phyloP scores from a whole-genome alignment of 768 basidiomycete species.

The Tephrocybe sp. region DNA sequence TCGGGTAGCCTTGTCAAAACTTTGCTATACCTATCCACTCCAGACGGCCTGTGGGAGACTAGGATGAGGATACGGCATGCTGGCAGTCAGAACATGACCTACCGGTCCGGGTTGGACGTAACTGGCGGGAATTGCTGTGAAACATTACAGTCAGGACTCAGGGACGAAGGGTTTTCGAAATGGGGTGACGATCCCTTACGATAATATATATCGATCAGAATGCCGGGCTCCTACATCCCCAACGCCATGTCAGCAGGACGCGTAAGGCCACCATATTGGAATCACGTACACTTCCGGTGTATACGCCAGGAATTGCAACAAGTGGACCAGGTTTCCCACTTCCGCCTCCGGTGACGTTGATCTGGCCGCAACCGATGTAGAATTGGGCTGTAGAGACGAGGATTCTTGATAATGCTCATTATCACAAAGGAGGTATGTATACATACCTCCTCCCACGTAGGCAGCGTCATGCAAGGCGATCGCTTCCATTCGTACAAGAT shows the following conservation, averaged over 20 bases:
- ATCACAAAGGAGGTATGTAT: not conserved
- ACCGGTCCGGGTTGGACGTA: slow-evolving; percentile 15
- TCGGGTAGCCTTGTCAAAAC: not conserved
- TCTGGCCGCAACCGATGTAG: slow-evolving; percentile 20
- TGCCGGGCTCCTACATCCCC: slow-evolving; percentile 12
- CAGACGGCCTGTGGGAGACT: slow-evolving; percentile 6
- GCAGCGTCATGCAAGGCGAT: slow-evolving; percentile 14
- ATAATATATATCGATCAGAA: slow-evolving; percentile 13
- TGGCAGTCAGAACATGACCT: not conserved
- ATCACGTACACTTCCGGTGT: slow-evolving; percentile 9
- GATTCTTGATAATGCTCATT: not conserved
- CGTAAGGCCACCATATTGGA: not conserved
- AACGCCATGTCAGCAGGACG: not conserved
- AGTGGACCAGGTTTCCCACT: slow-evolving; percentile 13
- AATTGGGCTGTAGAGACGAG: slow-evolving; percentile 14
- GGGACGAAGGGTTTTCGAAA: not conserved
- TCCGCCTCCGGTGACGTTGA: slow-evolving; percentile 20
- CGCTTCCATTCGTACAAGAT: slow-evolving; percentile 14
- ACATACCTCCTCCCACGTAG: slow-evolving; percentile 10
- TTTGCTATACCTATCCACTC: not conserved
- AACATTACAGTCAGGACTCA: not conserved
- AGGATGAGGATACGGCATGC: not conserved
- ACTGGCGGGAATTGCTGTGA: slow-evolving; percentile 9
- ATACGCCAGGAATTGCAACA: slow-evolving; percentile 17
- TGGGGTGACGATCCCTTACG: slow-evolving; percentile 1